Evolutionary conservation across 495 filamentous ascomycete species (phyloP).

Genomic region (Aspergillus sparsus): DNA sequence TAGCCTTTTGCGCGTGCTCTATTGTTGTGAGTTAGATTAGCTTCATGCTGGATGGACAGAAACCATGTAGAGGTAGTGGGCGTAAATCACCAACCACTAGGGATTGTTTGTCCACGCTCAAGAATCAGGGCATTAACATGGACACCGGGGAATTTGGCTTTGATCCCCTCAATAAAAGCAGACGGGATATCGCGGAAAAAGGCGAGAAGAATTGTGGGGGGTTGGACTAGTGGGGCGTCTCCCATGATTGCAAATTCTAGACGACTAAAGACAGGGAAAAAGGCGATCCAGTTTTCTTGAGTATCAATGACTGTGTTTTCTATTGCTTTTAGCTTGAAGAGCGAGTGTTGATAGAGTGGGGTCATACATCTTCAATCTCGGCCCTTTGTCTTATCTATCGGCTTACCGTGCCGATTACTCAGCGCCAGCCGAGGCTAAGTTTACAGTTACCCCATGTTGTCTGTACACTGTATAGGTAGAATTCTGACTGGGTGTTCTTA

Average conservation of each 20-base stretch:
- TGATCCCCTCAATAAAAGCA: slow-evolving; percentile 7
- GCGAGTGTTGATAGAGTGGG: background rate
- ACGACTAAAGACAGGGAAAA: background rate
- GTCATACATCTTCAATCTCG: background rate
- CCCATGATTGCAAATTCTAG: slow-evolving; percentile 37
- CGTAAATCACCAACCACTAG: slow-evolving; percentile 16
- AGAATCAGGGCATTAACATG: slow-evolving; percentile 17
- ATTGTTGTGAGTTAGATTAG: too few relatives aligned
- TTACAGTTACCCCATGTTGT: too few relatives aligned
- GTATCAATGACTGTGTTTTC: background rate
- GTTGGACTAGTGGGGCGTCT: slow-evolving; percentile 20
- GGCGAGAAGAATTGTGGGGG: slow-evolving; percentile 19
- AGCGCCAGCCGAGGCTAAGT: background rate
- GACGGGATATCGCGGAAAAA: slow-evolving; percentile 16
- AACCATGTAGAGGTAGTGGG: too few relatives aligned
- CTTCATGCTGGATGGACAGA: too few relatives aligned
- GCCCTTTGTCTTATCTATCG: background rate
- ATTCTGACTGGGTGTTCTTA: too few relatives aligned
- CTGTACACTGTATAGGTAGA: too few relatives aligned
- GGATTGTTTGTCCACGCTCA: slow-evolving; percentile 14
- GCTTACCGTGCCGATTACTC: background rate
- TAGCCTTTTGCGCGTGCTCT: slow-evolving; percentile 23
- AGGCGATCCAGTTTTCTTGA: background rate
- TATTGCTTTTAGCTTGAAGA: background rate
- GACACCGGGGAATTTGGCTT: slow-evolving; percentile 20